Base-by-base conservation (phyloP, 2,329 filamentous ascomycete genomes). In the Lecanosticta acicola region DNA sequence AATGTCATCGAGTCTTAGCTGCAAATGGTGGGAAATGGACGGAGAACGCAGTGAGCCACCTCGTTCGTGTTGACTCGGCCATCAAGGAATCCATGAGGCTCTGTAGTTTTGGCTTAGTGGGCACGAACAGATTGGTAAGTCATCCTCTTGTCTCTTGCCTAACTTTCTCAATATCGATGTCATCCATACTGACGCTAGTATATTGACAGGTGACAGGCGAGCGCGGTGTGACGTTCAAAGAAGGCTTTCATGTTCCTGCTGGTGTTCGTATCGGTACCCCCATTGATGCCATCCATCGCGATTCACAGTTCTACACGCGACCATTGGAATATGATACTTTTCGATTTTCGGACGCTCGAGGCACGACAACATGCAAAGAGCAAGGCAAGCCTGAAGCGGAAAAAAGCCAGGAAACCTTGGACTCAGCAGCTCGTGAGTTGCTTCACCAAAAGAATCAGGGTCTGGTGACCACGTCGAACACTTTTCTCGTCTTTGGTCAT, bases 51-150 rank as follows among this genome's bases (percentile, higher is more conserved):
- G 44, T 64, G 13, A 54, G 47, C 17, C 46, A 56, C 9, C 46
- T 60, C 10, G 26, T 46, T 8, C 54, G 46, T 1, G 48, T 54
- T 5, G 61, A 63, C 39, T 56, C 50, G 19, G 48, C 59, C 3
- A 58, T 65, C 39, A 58, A 59, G 14, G 62, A 65, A 46, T 52
- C 46, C 17, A 50, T 63, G 46, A 53, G 62, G 1, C 40, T 46
- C 4, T 42, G 42, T 17, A 46, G 41, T 4, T 43, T 56, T n/a
- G n/a, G n/a, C n/a, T n/a, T 57, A 3, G 38, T 46, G 10, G 51
- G 46, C 7, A 38, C 56, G 17, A 46, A 49, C 17, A 33, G 55
- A 18, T 51, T 62, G 14, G 58, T 65, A 20, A 41, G 3, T 13
- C 8, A 4, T 35, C 45, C 35, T 33, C 26, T 11, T n/a, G 47